Evolutionary conservation across 177 flowering plant genomes (phyloP).

Genomic region (Vitis hybrid): DNA sequence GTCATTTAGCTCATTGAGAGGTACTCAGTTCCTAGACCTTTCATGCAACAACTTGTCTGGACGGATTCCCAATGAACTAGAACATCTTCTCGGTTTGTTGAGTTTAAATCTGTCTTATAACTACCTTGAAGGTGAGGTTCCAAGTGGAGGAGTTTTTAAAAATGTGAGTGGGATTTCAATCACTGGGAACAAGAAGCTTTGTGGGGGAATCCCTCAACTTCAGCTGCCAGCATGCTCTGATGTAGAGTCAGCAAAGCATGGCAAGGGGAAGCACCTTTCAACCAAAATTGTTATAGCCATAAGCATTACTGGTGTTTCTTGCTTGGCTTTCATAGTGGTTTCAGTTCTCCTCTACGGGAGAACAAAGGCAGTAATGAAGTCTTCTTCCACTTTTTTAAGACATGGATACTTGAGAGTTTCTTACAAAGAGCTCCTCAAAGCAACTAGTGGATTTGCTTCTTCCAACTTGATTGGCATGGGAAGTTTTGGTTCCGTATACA

Average conservation of each 20-base stretch:
- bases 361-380: background rate
- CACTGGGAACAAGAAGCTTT: constrained; percentile 14
- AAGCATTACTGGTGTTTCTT: no score
- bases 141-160: constrained; percentile 9
- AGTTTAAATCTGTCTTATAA: constrained; percentile 20
- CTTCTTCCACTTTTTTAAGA: background rate
- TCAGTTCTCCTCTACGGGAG: background rate
- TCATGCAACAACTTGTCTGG: constrained; percentile 25
- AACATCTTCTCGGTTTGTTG: background rate
- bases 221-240: background rate
- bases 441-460: background rate
- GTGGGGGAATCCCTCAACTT: constrained; percentile 20
- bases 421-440: background rate
- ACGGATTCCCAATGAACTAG: constrained; percentile 8
- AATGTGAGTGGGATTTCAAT: constrained; percentile 12
- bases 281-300: no score
- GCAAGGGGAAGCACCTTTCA: no score
- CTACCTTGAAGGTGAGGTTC: constrained; percentile 12
- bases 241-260: no score
- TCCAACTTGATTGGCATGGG: no score
- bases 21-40: constrained; percentile 14
- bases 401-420: background rate
- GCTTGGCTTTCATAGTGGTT: background rate
- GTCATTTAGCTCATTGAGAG: constrained; percentile 13
- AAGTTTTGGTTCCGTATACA: no score